Evolutionary conservation across 805 yeast species (phyloP).

Genomic region (Candida stauntonica): DNA sequence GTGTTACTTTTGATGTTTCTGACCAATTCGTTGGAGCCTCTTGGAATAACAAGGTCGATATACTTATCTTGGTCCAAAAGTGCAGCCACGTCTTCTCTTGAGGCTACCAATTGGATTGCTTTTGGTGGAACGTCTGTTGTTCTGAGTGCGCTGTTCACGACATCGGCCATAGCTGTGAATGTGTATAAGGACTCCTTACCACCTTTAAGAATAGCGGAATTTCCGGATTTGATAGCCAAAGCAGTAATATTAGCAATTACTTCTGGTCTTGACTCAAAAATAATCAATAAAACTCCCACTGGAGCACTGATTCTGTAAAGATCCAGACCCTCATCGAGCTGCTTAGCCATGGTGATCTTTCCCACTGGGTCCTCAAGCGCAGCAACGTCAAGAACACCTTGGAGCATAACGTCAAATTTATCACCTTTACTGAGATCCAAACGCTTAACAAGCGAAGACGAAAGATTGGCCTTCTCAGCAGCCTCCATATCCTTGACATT

Average conservation of each 20-base stretch:
- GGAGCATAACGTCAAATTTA: conserved; percentile 90
- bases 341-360: conserved; percentile 74
- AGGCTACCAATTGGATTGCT: conserved; percentile 81
- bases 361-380: conserved; percentile 89
- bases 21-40: conserved; percentile 95
- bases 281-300: conserved; percentile 87
- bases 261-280: conserved; percentile 96
- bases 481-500: conserved; percentile 70
- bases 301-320: conserved; percentile 86
- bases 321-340: conserved; percentile 85
- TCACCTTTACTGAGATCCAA: conserved; percentile 77
- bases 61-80: conserved; percentile 79
- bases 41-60: conserved; percentile 93
- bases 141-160: conserved; percentile 56
- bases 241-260: conserved; percentile 98
- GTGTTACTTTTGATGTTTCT: conserved; percentile 80
- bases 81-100: conserved; percentile 87
- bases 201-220: conserved; percentile 94
- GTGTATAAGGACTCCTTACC: conserved; percentile 91
- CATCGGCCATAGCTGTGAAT: conserved; percentile 73
- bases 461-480: conserved; percentile 57
- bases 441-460: conserved; percentile 74
- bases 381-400: conserved; percentile 91
- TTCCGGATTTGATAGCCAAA: conserved; percentile 91
- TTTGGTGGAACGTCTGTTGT: conserved; percentile 69